These are phyloP conservation scores for Chaetoceros muelleri DNA, from an alignment of 108 stramenopile species.

Conservation along the genomic window DNA sequence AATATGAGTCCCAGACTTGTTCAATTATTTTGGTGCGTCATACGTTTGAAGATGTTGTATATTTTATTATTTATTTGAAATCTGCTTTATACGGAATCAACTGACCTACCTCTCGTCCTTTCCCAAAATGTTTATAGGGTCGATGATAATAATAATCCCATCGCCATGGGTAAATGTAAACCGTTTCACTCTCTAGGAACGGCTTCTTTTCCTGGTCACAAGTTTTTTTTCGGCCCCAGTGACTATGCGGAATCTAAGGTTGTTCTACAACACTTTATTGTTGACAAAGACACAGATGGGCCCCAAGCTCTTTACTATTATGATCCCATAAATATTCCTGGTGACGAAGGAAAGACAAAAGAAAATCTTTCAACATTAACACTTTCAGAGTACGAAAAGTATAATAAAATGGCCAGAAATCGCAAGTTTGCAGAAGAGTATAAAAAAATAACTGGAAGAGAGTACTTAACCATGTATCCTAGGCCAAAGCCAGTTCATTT, in stretches of 20 bases:
- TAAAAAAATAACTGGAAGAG: slow-evolving; percentile 27
- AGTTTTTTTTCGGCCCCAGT: slow-evolving; percentile 16
- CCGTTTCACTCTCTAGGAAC: slow-evolving; percentile 37
- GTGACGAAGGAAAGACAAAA: slow-evolving; percentile 44
- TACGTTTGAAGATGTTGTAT: neutral
- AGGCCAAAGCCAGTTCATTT: slow-evolving; percentile 20
- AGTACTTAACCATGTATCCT: slow-evolving; percentile 33
- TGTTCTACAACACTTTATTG: slow-evolving; percentile 13
- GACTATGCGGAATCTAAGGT: slow-evolving; percentile 3
- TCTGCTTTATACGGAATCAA: slow-evolving; percentile 17
- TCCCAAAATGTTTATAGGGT: neutral
- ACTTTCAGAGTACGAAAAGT: slow-evolving; percentile 25
- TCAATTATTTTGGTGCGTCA: slow-evolving; percentile 20
- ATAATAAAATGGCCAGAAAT: slow-evolving; percentile 30
- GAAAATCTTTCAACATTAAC: slow-evolving; percentile 31
- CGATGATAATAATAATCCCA: neutral
- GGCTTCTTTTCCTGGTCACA: slow-evolving; percentile 31
- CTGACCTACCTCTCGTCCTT: slow-evolving; percentile 10
- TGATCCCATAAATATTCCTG: slow-evolving; percentile 47
- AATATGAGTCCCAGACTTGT: slow-evolving; percentile 26
- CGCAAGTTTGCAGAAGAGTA: slow-evolving; percentile 29
- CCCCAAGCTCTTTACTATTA: slow-evolving; percentile 43
- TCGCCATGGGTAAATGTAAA: slow-evolving; percentile 5
- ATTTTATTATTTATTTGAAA: slow-evolving; percentile 15
- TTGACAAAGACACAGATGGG: slow-evolving; percentile 7